A percentile compares a stretch with the other conserved stretches of the same genome.
Evolutionary conservation across 23 red algal species (phyloP).

Genomic region (Gracilaria gracilis): DNA sequence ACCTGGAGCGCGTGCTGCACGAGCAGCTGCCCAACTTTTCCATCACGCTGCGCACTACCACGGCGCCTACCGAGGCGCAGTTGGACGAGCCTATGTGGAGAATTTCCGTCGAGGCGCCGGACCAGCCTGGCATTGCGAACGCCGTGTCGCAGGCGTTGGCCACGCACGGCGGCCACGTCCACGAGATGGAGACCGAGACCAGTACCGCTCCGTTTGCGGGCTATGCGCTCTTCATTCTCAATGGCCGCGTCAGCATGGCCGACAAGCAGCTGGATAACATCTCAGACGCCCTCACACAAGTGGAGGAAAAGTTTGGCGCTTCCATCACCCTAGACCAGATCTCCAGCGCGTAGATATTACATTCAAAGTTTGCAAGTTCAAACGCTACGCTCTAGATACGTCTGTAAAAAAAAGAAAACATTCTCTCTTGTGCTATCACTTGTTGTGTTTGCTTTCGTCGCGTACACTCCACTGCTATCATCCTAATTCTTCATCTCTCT

Average conservation of each 20-base stretch:
- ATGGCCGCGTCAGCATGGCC: slow-evolving; percentile 64
- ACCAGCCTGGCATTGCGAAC: slow-evolving; percentile 81
- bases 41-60: slow-evolving; percentile 62
- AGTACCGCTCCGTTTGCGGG: slow-evolving; percentile 94
- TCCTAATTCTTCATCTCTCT: neutral
- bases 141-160: slow-evolving; percentile 78
- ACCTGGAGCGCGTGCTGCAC: slow-evolving; percentile 53
- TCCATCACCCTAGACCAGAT: slow-evolving; percentile 63
- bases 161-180: slow-evolving; percentile 68
- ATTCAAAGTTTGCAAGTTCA: too few species aligned
- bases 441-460: slow-evolving; percentile 15
- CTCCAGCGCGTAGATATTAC: neutral
- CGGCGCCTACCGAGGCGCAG: neutral
- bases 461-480: too few species aligned
- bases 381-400: neutral
- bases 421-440: neutral
- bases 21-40: slow-evolving; percentile 75
- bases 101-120: slow-evolving; percentile 86
- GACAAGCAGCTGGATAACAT: slow-evolving; percentile 46
- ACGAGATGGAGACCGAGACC: slow-evolving; percentile 92
- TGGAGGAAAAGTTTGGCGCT: slow-evolving; percentile 71
- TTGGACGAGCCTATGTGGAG: slow-evolving; percentile 46
- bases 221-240: slow-evolving; percentile 83
- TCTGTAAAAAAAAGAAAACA: too few species aligned
- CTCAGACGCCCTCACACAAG: slow-evolving; percentile 44